Conservation (phyloP, 768 basidiomycete genomes). For the Tricholoma terreum region DNA sequence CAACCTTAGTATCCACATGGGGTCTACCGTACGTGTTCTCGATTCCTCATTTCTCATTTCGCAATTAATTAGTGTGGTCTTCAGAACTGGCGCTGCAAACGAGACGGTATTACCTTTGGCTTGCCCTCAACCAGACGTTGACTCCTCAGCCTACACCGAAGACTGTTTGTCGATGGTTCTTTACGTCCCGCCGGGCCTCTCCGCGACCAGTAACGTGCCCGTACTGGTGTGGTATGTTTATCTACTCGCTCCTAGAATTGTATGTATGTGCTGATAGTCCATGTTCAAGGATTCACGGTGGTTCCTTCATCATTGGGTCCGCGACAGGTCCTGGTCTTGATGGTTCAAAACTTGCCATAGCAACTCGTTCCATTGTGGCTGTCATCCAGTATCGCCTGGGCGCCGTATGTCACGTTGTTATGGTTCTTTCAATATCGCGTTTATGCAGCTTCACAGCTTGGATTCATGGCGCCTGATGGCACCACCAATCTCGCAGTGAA, state of each 20-base stretch:
- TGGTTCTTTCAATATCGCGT: neutral
- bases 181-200: slow-evolving; percentile 55
- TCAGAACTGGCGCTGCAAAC: slow-evolving; percentile 51
- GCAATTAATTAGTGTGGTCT: slow-evolving; percentile 1
- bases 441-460: slow-evolving; percentile 45
- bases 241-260: neutral
- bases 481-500: slow-evolving; percentile 69
- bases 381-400: slow-evolving; percentile 86
- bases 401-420: slow-evolving; percentile 44
- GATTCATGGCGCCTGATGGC: slow-evolving; percentile 70
- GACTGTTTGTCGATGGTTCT: slow-evolving; percentile 81
- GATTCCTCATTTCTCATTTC: neutral
- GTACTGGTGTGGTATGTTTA: slow-evolving; percentile 58
- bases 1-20: slow-evolving; percentile 55
- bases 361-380: slow-evolving; percentile 73
- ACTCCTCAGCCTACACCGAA: slow-evolving; percentile 55
- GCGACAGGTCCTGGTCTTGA: slow-evolving; percentile 72
- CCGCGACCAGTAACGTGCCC: slow-evolving; percentile 35
- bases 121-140: slow-evolving; percentile 64
- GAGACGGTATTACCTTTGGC: slow-evolving; percentile 57
- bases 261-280: neutral
- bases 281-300: slow-evolving; percentile 73
- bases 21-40: slow-evolving; percentile 51
- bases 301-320: slow-evolving; percentile 72
- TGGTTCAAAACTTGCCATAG: slow-evolving; percentile 68